Conservation (phyloP, 345 rosid species). For the Populus ilicifolia region DNA sequence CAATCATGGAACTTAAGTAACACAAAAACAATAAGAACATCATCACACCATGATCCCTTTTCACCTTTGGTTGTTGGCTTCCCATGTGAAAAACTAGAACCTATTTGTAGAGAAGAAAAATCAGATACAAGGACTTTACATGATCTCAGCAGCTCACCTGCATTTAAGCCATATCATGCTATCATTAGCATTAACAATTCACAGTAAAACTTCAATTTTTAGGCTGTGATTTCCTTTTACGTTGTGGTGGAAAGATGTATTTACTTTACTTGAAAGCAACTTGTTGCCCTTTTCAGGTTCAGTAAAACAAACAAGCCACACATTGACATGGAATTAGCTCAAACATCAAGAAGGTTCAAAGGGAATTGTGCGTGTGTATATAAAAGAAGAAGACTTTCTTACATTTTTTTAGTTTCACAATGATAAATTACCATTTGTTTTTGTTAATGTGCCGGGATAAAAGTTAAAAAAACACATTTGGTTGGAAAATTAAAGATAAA, state of each 20-base stretch:
- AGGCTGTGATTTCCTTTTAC: background rate
- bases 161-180: background rate
- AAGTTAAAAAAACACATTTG: too few relatives aligned
- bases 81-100: slow-evolving; percentile 8
- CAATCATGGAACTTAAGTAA: slow-evolving; percentile 6
- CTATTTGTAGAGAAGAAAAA: slow-evolving; percentile 8
- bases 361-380: too few relatives aligned
- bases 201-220: background rate
- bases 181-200: background rate
- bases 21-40: background rate
- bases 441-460: too few relatives aligned
- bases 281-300: background rate
- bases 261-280: background rate
- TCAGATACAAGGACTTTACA: background rate
- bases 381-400: too few relatives aligned
- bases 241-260: background rate
- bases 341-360: too few relatives aligned
- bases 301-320: background rate
- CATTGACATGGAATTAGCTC: too few relatives aligned
- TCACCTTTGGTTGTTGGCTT: slow-evolving; percentile 5
- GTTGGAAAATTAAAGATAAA: too few relatives aligned
- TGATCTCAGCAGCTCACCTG: background rate
- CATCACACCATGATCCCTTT: background rate
- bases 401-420: too few relatives aligned
- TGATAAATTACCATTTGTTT: too few relatives aligned